Base-by-base conservation (phyloP, 805 yeast species). In the Barnettozyma wickerhamii region DNA sequence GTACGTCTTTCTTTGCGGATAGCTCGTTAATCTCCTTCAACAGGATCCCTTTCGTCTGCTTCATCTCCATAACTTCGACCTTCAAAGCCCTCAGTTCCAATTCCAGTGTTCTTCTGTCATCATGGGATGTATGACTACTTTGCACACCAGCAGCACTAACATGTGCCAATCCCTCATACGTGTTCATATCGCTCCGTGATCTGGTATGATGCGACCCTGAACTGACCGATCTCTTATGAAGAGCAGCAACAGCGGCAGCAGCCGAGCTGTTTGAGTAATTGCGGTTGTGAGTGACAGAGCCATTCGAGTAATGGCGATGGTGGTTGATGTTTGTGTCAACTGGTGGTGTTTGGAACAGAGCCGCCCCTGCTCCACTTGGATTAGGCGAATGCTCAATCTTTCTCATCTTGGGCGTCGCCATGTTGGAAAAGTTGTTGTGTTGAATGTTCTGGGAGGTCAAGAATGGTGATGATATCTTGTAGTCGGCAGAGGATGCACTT, bases 11-110 rank as follows among this genome's bases (percentile, higher is more conserved):
- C 35, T 72, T 71, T 1, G 51, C 45, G 23, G 63, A 69, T 46
- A 88, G 63, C 15, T 64, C 71, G 35, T 68, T 72, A 12, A 84
- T 68, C 30, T 83, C 88, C 32, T 63, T 65, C 17, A 64, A 42
- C 27, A 81, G 48, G 6, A 58, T 58, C 3, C 71, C 66, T 47
- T 73, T 77, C 2, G 67, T 62, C 2, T 66, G 55, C 28, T 68
- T 66, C 45, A 72, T 68, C 30, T 59, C 59, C 13, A 60, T 55
- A 10, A 79, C 50, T 45, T 69, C 72, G 28, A 59, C 50, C 38
- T 67, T 71, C 42, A 74, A 40, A n/a, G 62, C 53, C 38, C 71
- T 63, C 39, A 74, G 47, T 19, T 63, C 53, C 46, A 73, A 41
- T 46, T 64, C 64, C 42, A 58, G 44, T n/a, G 47, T 51, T 6